Conservation (phyloP, 805 yeast genomes). For the Ogataea salicorniae region DNA sequence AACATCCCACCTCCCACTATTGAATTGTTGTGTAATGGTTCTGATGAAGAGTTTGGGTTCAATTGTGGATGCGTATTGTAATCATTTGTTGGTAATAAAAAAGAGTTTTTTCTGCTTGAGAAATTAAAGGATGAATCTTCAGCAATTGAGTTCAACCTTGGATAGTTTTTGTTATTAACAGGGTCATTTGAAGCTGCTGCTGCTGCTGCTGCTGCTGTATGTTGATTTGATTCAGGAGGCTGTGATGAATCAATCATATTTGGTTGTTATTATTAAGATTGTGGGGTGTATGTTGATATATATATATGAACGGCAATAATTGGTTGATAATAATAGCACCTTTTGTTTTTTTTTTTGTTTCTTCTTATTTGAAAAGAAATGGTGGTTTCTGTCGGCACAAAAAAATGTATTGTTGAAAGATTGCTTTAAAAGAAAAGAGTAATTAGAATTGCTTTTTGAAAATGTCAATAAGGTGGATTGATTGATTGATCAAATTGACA, state of each 20-base stretch:
- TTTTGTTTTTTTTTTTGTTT: too few relatives aligned
- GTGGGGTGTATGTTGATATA: neutral
- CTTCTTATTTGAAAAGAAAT: too few relatives aligned
- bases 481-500: too few relatives aligned
- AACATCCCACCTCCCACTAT: conserved; percentile 14
- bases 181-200: conserved; percentile 13
- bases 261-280: conserved; percentile 4
- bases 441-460: too few relatives aligned
- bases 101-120: conserved; percentile 23
- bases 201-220: conserved; percentile 6
- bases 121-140: conserved; percentile 24
- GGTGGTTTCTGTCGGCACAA: too few relatives aligned
- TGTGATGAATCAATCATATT: conserved; percentile 24
- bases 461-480: too few relatives aligned
- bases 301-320: neutral
- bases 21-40: conserved; percentile 12
- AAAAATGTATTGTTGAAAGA: too few relatives aligned
- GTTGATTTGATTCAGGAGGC: conserved; percentile 16
- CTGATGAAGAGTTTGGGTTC: conserved; percentile 6
- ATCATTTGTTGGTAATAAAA: conserved; percentile 19
- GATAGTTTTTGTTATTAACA: conserved; percentile 10
- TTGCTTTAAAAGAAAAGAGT: too few relatives aligned
- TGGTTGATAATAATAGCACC: neutral
- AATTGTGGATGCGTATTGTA: conserved; percentile 5
- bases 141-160: conserved; percentile 20